Base-by-base conservation (phyloP, 2,329 filamentous ascomycete species). In the Colletotrichum shisoi region DNA sequence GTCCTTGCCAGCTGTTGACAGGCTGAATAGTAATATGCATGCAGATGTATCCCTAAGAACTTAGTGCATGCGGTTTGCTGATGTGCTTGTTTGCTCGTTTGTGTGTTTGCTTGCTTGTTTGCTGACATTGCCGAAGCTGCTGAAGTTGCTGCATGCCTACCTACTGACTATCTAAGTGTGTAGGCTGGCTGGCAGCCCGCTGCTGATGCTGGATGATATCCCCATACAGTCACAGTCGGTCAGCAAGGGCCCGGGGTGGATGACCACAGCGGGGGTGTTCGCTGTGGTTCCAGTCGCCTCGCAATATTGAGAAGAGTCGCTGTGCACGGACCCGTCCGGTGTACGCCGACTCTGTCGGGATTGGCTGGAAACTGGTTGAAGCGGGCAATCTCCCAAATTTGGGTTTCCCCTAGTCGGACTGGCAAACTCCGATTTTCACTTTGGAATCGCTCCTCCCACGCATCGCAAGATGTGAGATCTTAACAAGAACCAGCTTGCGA, bases 321-420 rank as follows among this genome's bases (percentile, higher is more conserved):
- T 40, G 42, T 53, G 61, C 54, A 68, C 61, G 54, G 65, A 57
- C 65, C 51, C 49, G 27, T 64, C 54, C 34, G n/a, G 42, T 59
- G 54, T 60, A 45, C 48, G 19, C 39, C 42, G 54, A 27, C 21
- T 37, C 39, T 56, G 54, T 62, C 34, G 19, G 62, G 66, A 67
- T 68, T 67, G 66, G 57, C 57, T 68, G 44, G 56, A 68, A 57
- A 62, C 52, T 62, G 62, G 62, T 45, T 42, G 49, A 27, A 51
- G 61, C 48, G 61, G 42, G 64, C 64, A 67, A 56, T 64, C 54
- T 64, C 40, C 49, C 54, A 60, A 31, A 64, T 31, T 68, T 65
- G 61, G 54, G 61, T 65, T 68, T 60, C 49, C 54, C 42, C 44
- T 56, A 64, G 54, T 39, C 53, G 54, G 42, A 8, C 34, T 49